Base-by-base conservation (phyloP, 2,329 filamentous ascomycete species). In the Stemphylium lycopersici region DNA sequence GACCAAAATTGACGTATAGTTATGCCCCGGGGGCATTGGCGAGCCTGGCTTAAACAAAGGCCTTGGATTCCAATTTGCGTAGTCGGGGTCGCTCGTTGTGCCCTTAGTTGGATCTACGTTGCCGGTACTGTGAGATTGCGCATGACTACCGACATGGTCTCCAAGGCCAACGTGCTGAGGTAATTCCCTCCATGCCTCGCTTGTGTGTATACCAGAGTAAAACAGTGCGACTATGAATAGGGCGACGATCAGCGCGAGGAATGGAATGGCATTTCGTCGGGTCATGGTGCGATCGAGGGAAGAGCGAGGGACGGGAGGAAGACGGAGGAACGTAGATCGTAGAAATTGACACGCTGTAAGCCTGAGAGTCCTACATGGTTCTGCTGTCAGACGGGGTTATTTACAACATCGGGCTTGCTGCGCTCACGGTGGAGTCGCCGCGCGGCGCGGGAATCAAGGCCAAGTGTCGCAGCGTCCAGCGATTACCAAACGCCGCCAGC, bases 1-100 rank as follows among this genome's bases (percentile, higher is more conserved):
- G 4, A 88, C 81, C 20, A 87, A 67, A 1, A 75, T 77, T 22
- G 81, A 81, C 3, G 82, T 82, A 63, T 84, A 86, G 36, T 78
- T 79, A 56, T 77, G 75, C 1, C 79, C 79, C 0, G 75, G 61
- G 0, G 81, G 77, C 63, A 73, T 67, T 3, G 64, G 58, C 15
- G 63, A 69, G 41, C 74, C 74, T 52, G 36, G 63, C 64, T 50
- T 50, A 55, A 72, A 76, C 32, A 68, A 61, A 6, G 68, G 66
- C 29, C 66, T 66, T n/a, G 73, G 71, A 32, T 75, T 76, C 74
- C 74, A 76, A 40, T 74, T 74, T 6, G 62, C 67, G 52, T 72
- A 72, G 32, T 74, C 61, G 10, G 71, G 64, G 18, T 74, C 68
- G 46, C 65, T 54, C 7, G 48, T 52, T 22, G 58, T 15, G 20